Conservation (phyloP, 2,329 filamentous ascomycete species). For the Verticillium alfalfae region DNA sequence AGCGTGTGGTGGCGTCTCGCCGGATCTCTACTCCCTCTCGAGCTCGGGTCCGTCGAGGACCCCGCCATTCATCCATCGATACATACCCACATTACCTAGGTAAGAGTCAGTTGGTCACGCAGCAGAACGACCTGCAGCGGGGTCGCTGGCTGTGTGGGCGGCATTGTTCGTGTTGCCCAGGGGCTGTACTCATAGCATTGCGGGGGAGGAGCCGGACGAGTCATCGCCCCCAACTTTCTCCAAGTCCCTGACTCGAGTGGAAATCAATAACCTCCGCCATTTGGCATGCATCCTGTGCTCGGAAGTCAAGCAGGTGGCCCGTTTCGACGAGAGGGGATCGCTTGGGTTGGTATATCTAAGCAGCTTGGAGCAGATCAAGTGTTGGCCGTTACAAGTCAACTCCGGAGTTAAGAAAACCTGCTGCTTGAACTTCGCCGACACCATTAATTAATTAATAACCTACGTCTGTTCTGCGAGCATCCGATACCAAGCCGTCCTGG, state of each 20-base stretch:
- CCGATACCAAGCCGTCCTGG: too few relatives aligned
- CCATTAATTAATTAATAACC: background rate
- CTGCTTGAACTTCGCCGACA: background rate
- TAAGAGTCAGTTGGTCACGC: background rate
- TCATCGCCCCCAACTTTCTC: background rate
- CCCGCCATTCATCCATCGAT: too few relatives aligned
- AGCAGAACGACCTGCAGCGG: background rate
- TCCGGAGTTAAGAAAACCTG: background rate
- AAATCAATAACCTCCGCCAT: constrained; percentile 1
- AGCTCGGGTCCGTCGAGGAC: background rate
- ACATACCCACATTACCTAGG: too few relatives aligned
- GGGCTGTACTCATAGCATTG: background rate
- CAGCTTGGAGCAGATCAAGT: background rate
- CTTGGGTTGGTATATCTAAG: background rate
- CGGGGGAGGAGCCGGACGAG: background rate
- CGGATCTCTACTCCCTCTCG: background rate
- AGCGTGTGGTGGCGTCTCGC: background rate
- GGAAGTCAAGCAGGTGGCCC: too few relatives aligned
- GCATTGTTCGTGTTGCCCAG: background rate
- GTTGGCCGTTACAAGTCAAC: background rate
- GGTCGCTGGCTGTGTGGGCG: background rate
- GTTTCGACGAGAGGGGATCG: too few relatives aligned
- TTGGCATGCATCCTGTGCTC: background rate
- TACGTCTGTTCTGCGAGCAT: background rate
- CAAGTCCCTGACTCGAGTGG: background rate